Conservation (phyloP, 2,329 filamentous ascomycete genomes). For the Hymenoscyphus linearis region DNA sequence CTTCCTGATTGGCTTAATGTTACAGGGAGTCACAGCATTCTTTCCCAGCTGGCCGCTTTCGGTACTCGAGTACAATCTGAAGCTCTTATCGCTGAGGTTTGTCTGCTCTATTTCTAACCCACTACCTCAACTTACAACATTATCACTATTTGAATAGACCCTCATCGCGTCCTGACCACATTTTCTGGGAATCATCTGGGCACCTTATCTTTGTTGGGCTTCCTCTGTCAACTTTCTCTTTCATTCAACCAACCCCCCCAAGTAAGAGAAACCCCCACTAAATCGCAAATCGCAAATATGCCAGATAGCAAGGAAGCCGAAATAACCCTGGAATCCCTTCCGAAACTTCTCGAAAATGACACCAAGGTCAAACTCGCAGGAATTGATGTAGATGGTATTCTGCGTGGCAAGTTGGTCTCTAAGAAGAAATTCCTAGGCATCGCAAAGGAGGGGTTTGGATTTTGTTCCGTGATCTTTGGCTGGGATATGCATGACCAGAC, state of each 20-base stretch:
- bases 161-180: background rate
- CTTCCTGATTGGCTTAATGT: background rate
- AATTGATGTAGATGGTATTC: slow-evolving; percentile 78
- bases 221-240: background rate
- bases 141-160: background rate
- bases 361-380: slow-evolving; percentile 81
- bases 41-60: background rate
- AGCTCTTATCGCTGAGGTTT: background rate
- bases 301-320: slow-evolving; percentile 23
- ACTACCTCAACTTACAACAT: background rate
- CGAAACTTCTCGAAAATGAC: slow-evolving; percentile 64
- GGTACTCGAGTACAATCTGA: background rate
- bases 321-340: slow-evolving; percentile 60
- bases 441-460: slow-evolving; percentile 76
- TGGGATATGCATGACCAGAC: slow-evolving; percentile 97
- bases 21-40: background rate
- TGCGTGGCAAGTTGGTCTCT: slow-evolving; percentile 85
- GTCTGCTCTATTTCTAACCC: background rate
- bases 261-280: background rate
- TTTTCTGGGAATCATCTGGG: background rate
- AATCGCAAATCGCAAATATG: slow-evolving; percentile 14
- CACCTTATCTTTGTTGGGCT: background rate
- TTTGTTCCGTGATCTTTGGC: slow-evolving; percentile 90
- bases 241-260: background rate
- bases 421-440: slow-evolving; percentile 90